Evolutionary conservation across 805 yeast genomes (phyloP), one percentile per base, ranked within the genome.

Genomic region (Kluyveromyces lactis): DNA sequence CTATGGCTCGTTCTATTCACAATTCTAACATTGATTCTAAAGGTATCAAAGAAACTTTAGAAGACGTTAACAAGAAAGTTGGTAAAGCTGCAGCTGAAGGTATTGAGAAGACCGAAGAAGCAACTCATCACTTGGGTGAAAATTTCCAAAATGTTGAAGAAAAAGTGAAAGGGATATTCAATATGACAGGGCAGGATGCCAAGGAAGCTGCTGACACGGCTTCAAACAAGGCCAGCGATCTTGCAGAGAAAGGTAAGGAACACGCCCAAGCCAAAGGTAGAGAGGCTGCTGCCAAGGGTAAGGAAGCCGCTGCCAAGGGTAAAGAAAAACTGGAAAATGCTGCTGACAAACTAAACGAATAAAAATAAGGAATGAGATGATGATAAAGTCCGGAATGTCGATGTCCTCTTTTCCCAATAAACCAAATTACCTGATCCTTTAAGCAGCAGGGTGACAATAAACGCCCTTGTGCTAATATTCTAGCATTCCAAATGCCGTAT

Each of bases 81-180:
- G 58, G 54, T 9, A 39, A 49, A 15, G 53, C 48, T 2, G 49
- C 55, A 16, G 53, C 55, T 16, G 47, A 48, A 19, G 55, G 53
- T 19, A 50, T 53, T 17, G 54, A 52, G 30, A 53, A 50, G 36
- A 47, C 56, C 5, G 50, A 53, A 27, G 49, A 51, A 13, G 48
- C 50, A 7, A 26, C 53, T 9, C 45, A 48, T 17, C 36, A 32
- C 13, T 46, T 42, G 3, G 33, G 43, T 10, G 43, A 34, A 13
- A 34, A 34, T 18, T 10, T 34, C 15, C 37, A 26, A 12, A 17
- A 24, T 5, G 36, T 38, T 18, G 42, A 33, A 24, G 46, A 40
- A 26, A 43, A 40, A 34, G 26, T 30, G 24, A 39, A 43, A n/a
- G 48, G 46, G 18, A 44, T 38, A 12, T 38, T 46, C 12, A 34